Percentiles rank a stretch among this genome's conserved stretches.
Conservation (phyloP, 306 rosid species). For the Prunus campanulata region DNA sequence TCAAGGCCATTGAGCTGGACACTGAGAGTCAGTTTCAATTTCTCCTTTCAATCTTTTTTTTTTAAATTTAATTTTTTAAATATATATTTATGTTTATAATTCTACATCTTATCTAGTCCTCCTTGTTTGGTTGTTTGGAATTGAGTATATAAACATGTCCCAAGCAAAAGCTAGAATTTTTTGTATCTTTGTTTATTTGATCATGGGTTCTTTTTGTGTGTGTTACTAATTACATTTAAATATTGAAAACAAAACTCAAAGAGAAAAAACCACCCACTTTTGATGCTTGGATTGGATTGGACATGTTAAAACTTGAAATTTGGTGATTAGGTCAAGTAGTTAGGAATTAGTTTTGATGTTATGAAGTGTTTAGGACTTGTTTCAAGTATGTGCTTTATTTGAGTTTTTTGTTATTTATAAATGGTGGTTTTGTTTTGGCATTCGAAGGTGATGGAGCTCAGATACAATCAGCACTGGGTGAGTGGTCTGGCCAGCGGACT, state of each 20-base stretch:
- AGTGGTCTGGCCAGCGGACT: conserved; percentile 75
- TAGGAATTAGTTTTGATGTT: not conserved
- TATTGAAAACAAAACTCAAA: too few relatives aligned
- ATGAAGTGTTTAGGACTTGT: not conserved
- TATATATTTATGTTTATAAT: not conserved
- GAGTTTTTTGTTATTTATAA: not conserved
- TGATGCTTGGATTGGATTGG: not conserved
- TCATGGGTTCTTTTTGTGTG: not conserved
- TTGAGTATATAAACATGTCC: not conserved
- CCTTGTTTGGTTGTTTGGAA: not conserved
- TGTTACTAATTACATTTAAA: not conserved
- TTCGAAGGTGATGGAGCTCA: conserved; percentile 78
- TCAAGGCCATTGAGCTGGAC: conserved; percentile 18
- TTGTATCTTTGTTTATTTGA: not conserved
- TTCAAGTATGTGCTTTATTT: not conserved
- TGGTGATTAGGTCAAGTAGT: not conserved
- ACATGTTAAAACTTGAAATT: not conserved
- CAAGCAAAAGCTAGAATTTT: not conserved
- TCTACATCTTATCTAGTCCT: not conserved
- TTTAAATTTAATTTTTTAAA: not conserved
- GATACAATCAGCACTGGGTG: conserved; percentile 58
- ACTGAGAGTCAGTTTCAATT: conserved; percentile 1
- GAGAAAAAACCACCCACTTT: not conserved
- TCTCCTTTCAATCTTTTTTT: not conserved
- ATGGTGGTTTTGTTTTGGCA: conserved; percentile 5